A percentile compares a stretch with the other conserved stretches of the same genome.
phyloP scores from a whole-genome alignment of 768 basidiomycete species.

The Lactifluus piperatus region DNA sequence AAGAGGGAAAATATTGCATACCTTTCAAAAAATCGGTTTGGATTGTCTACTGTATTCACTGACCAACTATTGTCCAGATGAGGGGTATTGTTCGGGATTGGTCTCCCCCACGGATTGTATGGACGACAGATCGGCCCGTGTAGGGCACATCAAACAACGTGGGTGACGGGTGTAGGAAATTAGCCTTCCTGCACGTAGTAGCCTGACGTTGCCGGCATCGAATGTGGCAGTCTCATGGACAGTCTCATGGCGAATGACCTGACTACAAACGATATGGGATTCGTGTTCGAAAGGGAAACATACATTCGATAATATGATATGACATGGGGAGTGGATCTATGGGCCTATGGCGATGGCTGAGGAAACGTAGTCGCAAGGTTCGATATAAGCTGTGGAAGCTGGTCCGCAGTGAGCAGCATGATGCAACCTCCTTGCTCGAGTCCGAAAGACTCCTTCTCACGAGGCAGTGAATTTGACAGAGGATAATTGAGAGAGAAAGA shows the following conservation, averaged over 20 bases:
- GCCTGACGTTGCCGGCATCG: background rate
- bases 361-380: constrained; percentile 5
- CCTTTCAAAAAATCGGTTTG: background rate
- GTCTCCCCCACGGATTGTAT: background rate
- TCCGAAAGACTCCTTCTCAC: constrained; percentile 62
- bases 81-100: too few relatives aligned
- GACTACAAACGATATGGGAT: background rate
- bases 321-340: background rate
- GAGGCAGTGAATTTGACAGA: constrained; percentile 43
- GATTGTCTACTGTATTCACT: background rate
- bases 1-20: background rate
- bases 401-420: constrained; percentile 47
- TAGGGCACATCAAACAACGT: background rate
- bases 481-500: constrained; percentile 42
- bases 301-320: background rate
- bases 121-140: background rate
- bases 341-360: constrained; percentile 1
- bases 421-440: constrained; percentile 59
- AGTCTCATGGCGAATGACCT: background rate
- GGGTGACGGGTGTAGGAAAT: background rate
- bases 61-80: background rate
- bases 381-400: constrained; percentile 34
- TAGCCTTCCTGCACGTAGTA: background rate
- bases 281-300: background rate
- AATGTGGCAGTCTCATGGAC: background rate